phyloP scores from a whole-genome alignment of 257 asterid genomes.

The Salvia splendens region DNA sequence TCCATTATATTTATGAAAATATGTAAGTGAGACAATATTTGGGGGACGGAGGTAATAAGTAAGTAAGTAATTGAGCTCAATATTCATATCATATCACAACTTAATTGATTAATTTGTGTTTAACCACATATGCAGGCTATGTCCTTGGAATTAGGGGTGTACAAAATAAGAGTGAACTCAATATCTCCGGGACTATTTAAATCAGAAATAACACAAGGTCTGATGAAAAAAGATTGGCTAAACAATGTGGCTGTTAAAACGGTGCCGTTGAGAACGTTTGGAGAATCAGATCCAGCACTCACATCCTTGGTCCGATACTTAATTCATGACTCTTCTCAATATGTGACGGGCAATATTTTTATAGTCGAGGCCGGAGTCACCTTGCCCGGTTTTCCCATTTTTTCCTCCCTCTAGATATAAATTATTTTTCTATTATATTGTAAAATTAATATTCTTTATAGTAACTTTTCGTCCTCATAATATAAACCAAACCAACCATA shows the following conservation, averaged over 20 bases:
- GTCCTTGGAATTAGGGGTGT: constrained; percentile 67
- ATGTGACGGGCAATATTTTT: constrained; percentile 61
- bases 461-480: too few relatives aligned
- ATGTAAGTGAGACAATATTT: too few relatives aligned
- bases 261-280: constrained; percentile 54
- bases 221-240: constrained; percentile 62
- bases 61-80: too few relatives aligned
- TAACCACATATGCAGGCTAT: constrained; percentile 45
- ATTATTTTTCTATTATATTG: too few relatives aligned
- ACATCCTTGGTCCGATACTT: constrained; percentile 65
- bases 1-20: too few relatives aligned
- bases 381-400: constrained; percentile 62
- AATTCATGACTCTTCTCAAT: constrained; percentile 62
- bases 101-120: too few relatives aligned
- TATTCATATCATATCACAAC: too few relatives aligned
- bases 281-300: constrained; percentile 67
- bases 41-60: too few relatives aligned
- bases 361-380: constrained; percentile 67
- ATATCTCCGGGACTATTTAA: constrained; percentile 69
- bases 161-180: constrained; percentile 73
- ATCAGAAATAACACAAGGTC: constrained; percentile 70
- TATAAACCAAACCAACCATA: too few relatives aligned
- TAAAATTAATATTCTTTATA: too few relatives aligned
- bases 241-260: constrained; percentile 47
- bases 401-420: constrained; percentile 57